These are phyloP conservation scores for Arthrocladium fulminans DNA, from an alignment of 2,329 filamentous ascomycete genomes.

Conservation along the genomic window DNA sequence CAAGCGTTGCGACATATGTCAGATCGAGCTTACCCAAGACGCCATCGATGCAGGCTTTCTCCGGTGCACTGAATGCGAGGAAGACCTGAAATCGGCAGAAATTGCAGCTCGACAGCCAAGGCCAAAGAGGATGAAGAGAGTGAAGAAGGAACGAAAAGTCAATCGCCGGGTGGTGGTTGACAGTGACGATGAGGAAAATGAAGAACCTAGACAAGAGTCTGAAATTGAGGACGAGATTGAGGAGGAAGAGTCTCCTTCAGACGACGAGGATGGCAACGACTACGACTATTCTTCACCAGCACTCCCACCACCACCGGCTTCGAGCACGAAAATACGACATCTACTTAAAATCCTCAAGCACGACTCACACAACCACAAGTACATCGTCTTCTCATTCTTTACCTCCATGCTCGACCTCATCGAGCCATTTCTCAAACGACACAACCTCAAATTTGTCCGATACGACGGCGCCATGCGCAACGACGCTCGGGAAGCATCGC, in stretches of 20 bases:
- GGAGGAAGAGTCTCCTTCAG: slow-evolving; percentile 32
- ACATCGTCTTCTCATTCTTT: slow-evolving; percentile 97
- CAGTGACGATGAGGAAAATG: slow-evolving; percentile 57
- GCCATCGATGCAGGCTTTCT: slow-evolving; percentile 47
- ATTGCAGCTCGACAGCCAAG: slow-evolving; percentile 25
- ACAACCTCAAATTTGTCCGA: slow-evolving; percentile 69
- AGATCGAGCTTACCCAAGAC: slow-evolving; percentile 53
- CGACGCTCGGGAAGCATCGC: slow-evolving; percentile 78
- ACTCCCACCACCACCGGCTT: slow-evolving; percentile 36
- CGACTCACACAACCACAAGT: slow-evolving; percentile 78
- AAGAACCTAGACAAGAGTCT: slow-evolving; percentile 54
- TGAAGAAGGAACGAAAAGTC: slow-evolving; percentile 31
- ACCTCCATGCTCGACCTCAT: slow-evolving; percentile 96
- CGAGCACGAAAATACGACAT: slow-evolving; percentile 84
- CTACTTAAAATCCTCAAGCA: slow-evolving; percentile 70
- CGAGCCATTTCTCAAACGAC: slow-evolving; percentile 74
- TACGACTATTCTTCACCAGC: slow-evolving; percentile 35
- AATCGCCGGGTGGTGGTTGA: slow-evolving; percentile 40
- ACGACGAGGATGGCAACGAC: slow-evolving; percentile 33
- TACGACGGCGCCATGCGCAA: slow-evolving; percentile 96
- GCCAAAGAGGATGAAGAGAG: slow-evolving; percentile 41
- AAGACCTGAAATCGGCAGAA: slow-evolving; percentile 58
- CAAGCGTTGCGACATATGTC: slow-evolving; percentile 77
- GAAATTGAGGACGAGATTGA: slow-evolving; percentile 25
- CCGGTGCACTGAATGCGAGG: slow-evolving; percentile 65